A percentile compares a stretch with the other conserved stretches of the same genome.
These are phyloP conservation scores for Rhizopus stolonifer DNA, from an alignment of 371 early-diverging fungal genomes.

Conservation along the genomic window DNA sequence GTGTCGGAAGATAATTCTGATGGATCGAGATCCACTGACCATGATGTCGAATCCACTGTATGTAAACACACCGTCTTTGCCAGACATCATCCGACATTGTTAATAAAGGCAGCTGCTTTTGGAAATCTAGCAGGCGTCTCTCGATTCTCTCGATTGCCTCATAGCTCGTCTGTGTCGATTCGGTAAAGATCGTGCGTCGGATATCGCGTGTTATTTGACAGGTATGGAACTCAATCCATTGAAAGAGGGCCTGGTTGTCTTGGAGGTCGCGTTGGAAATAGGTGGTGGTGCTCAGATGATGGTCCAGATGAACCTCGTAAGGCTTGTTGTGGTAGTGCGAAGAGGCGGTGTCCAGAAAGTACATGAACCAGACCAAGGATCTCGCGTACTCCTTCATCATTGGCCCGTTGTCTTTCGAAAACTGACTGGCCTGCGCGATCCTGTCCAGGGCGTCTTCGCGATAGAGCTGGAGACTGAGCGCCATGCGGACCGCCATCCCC, in stretches of 20 bases:
- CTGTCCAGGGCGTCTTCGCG: constrained; percentile 29
- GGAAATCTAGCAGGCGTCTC: constrained; percentile 23
- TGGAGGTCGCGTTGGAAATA: constrained; percentile 15
- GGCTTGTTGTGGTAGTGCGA: constrained; percentile 49
- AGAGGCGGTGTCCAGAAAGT: constrained; percentile 43
- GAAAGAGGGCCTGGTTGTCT: constrained; percentile 34
- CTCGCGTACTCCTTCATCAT: constrained; percentile 30
- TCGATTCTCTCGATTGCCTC: constrained; percentile 43
- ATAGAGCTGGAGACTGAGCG: constrained; percentile 33
- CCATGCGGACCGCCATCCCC: constrained; percentile 50
- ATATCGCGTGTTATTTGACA: constrained; percentile 46
- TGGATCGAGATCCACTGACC: constrained; percentile 53
- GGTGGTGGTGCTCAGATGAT: constrained; percentile 28
- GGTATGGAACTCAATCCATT: constrained; percentile 35
- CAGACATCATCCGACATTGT: constrained; percentile 15
- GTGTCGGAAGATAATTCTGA: constrained; percentile 45
- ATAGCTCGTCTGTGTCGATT: constrained; percentile 28
- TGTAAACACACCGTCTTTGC: constrained; percentile 35
- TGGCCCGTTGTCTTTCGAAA: constrained; percentile 12
- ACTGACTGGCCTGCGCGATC: constrained; percentile 12
- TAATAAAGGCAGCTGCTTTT: constrained; percentile 20
- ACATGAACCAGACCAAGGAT: constrained; percentile 44
- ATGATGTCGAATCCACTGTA: constrained; percentile 41
- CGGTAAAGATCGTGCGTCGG: constrained; percentile 40
- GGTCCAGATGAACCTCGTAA: constrained; percentile 38